Base-by-base conservation (phyloP, 805 yeast species). In the Alloascoidea africana region DNA sequence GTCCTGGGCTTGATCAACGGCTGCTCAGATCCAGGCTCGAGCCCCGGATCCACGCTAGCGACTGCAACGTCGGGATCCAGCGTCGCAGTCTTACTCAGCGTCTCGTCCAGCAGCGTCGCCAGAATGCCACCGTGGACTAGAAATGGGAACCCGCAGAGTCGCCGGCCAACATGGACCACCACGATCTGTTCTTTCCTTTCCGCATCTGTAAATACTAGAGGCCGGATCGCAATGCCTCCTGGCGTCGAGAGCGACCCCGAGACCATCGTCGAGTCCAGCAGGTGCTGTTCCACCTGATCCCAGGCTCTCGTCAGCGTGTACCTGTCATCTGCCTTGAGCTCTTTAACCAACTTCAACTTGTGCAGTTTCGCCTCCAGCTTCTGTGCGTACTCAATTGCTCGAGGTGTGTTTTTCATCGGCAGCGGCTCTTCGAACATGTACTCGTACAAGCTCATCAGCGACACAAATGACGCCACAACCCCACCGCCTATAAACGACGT, bases 51-150 rank as follows among this genome's bases (percentile, higher is more conserved):
- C n/a, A n/a, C n/a, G n/a, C n/a, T n/a, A n/a, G n/a, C n/a, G n/a
- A n/a, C n/a, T 8, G n/a, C 8, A 23, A n/a, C n/a, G 8, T 23
- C 30, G n/a, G 8, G 8, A 23, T 23, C 30, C 1, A 63, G 55
- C 2, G 65, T 14, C 35, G 41, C 72, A 40, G 66, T 61, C 38
- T 76, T 65, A 44, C 76, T 75, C 58, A 77, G 68, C 4, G 80
- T 66, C 46, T 86, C 94, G 49, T 84, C 91, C 39, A 85, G 58
- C 1, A 86, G 59, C 0, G 93, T 76, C 5, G 87, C 93, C 18
- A 86, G 53, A 18, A 87, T 70, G 0, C 96, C 96, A 3, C 96
- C 96, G 52, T 86, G 96, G 2, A 84, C 68, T 14, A 87, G 58
- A 47, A 83, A 77, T 2, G 96, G 96, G 52, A 79, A 86, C 1